Base-by-base conservation (phyloP, 345 rosid genomes). In the Sisymbrium altissimum region DNA sequence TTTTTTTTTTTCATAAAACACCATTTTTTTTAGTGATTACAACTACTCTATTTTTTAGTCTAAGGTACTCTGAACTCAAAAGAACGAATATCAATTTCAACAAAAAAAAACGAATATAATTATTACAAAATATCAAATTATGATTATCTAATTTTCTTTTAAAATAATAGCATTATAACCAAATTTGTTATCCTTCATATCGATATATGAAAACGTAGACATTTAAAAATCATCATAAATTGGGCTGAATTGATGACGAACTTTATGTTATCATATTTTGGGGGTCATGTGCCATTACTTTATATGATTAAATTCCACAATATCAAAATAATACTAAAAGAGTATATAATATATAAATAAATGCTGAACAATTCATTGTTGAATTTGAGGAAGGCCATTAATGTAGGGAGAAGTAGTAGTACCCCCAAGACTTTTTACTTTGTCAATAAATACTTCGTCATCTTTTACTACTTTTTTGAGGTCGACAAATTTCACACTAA, bases 331-430 rank as follows among this genome's bases (percentile, higher is more conserved):
- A 3, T 15, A 12, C 35, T 0, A 27, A 29, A 27, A 55, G 7
- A 0, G 11, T 14, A 4, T 0, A 38, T 0, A 10, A 59, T 23
- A 23, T 23, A 49, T 2, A 49, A 46, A 18, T 6, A 39, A 72
- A 63, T 53, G 36, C 46, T 64, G 70, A 72, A 72, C 38, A 54
- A 6, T 21, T 54, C 64, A 33, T 35, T 21, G 29, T 64, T 65
- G 49, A 73, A 45, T 65, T 65, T 55, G 50, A 55, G 77, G 41
- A 23, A 50, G 1, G 0, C 69, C 61, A 27, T 39, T 17, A 70
- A 61, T 71, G 32, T 23, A 36, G 10, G 39, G 25, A 23, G 12
- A 70, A 33, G 39, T 19, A 33, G 19, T 18, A 17, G 6, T 50
- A 29, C 3, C 54, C 12, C 32, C 21, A 38, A 53, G n/a, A 27